phyloP scores from a whole-genome alignment of 1,139 yeast species.

The Geotrichum citri-aurantii region DNA sequence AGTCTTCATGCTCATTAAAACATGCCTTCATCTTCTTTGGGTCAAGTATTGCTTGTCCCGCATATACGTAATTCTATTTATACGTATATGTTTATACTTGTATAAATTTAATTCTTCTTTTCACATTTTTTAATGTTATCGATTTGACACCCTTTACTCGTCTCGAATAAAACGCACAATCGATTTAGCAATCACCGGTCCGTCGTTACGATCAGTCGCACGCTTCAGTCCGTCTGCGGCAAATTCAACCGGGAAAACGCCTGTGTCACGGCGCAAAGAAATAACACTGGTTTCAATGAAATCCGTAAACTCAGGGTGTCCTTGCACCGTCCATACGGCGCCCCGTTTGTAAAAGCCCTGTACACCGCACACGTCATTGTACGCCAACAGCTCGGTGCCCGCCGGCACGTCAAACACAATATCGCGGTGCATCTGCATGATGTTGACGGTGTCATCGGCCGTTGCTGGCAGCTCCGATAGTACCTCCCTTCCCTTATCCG shows the following conservation, averaged over 20 bases:
- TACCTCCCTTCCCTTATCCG: constrained; percentile 35
- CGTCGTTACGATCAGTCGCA: constrained; percentile 29
- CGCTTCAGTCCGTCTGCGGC: constrained; percentile 26
- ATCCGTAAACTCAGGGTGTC: constrained; percentile 76
- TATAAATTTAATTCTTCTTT: neutral
- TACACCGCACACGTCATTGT: constrained; percentile 48
- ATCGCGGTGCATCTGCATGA: constrained; percentile 70
- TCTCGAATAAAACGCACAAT: constrained; percentile 32
- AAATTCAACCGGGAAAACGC: constrained; percentile 24
- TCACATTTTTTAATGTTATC: too few species aligned
- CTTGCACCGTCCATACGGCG: constrained; percentile 65
- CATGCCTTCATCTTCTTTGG: too few species aligned
- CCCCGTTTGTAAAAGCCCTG: constrained; percentile 57
- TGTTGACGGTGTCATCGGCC: constrained; percentile 31
- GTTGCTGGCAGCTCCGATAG: constrained; percentile 32
- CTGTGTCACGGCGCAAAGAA: constrained; percentile 21
- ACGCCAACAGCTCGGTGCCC: constrained; percentile 39
- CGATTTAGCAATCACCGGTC: constrained; percentile 29
- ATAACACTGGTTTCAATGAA: constrained; percentile 34
- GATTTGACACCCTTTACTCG: too few species aligned
- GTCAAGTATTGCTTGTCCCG: too few species aligned
- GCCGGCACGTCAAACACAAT: constrained; percentile 49
- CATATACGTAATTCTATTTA: too few species aligned
- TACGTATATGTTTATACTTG: too few species aligned
- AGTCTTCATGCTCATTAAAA: too few species aligned